Percentiles rank a stretch among this genome's conserved stretches.
Evolutionary conservation across 306 rosid genomes (phyloP).

Genomic region (Begonia fuchsioides): DNA sequence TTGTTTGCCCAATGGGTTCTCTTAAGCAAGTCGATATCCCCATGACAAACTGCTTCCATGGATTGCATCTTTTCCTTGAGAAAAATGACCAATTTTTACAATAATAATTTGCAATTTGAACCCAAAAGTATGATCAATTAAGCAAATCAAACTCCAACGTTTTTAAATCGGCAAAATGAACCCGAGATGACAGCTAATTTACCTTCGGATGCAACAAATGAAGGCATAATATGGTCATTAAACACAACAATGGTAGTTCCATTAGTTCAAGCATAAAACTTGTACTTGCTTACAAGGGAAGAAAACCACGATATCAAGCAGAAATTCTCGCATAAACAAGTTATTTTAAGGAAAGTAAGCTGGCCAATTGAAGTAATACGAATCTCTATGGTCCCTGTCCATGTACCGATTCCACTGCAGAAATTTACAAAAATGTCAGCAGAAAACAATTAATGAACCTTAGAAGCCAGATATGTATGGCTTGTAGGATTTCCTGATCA

Average conservation of each 20-base stretch:
- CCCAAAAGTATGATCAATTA: no score
- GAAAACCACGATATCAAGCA: not conserved
- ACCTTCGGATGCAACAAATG: no score
- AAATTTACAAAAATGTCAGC: not conserved
- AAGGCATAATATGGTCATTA: not conserved
- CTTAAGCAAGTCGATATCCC: constrained; percentile 82
- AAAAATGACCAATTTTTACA: constrained; percentile 5
- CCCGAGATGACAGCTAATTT: no score
- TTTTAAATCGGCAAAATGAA: no score
- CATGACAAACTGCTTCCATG: constrained; percentile 75
- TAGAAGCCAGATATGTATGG: no score
- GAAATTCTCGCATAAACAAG: constrained; percentile 7
- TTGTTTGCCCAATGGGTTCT: constrained; percentile 70
- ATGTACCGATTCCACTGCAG: constrained; percentile 82
- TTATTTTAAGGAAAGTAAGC: constrained; percentile 50
- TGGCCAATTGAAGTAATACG: constrained; percentile 70
- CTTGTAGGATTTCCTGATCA: not conserved
- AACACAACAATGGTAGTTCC: not conserved
- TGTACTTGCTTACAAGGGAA: not conserved
- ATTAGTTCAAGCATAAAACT: not conserved
- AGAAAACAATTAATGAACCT: not conserved
- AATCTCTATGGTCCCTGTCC: constrained; percentile 47
- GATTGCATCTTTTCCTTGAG: constrained; percentile 93
- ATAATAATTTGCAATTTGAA: no score
- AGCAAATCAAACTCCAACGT: no score